A percentile compares a stretch with the other conserved stretches of the same genome.
These are phyloP conservation scores for Stephanodiscus triporus DNA, from an alignment of 108 stramenopile species.

Conservation along the genomic window DNA sequence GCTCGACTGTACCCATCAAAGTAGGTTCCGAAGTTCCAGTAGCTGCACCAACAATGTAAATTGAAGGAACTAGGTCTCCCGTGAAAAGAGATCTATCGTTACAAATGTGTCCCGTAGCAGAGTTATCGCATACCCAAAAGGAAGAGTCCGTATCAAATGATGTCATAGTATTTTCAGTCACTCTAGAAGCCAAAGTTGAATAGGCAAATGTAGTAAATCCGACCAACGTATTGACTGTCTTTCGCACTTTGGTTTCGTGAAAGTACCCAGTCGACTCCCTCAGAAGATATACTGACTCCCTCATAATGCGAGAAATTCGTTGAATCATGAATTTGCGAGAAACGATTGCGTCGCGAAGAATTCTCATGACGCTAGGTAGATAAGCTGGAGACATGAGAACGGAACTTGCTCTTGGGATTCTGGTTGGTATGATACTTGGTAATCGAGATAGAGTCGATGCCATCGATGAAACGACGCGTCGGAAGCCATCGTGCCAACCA, in stretches of 20 bases:
- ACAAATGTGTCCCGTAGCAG: constrained; percentile 4
- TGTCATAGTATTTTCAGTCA: not conserved
- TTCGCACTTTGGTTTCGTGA: not conserved
- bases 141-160: constrained; percentile 6
- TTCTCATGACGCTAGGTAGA: too few species aligned
- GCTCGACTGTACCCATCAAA: not conserved
- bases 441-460: too few species aligned
- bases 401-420: too few species aligned
- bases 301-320: not conserved
- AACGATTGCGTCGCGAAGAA: too few species aligned
- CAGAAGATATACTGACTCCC: not conserved
- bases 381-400: too few species aligned
- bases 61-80: not conserved
- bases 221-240: not conserved
- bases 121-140: constrained; percentile 10
- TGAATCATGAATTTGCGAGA: too few species aligned
- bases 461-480: too few species aligned
- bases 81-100: not conserved
- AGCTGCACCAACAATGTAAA: not conserved
- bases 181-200: not conserved
- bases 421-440: too few species aligned
- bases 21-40: not conserved
- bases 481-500: not conserved
- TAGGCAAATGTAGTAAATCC: not conserved
- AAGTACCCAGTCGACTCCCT: not conserved